Evolutionary conservation across 202 grass and related monocot genomes (phyloP).

Genomic region (Carex sylvatica): DNA sequence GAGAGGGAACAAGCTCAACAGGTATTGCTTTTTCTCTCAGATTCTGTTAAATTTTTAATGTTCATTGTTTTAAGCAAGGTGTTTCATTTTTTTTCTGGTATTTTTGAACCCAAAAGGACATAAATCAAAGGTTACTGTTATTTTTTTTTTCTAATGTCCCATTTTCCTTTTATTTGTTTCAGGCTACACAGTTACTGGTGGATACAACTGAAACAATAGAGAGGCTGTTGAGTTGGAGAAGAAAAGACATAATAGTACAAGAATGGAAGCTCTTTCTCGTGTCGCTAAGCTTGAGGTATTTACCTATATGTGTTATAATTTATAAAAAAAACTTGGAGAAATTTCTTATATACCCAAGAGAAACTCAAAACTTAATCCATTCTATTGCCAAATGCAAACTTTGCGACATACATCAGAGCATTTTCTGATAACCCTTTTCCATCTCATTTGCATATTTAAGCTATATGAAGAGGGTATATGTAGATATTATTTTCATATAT

Average conservation of each 20-base stretch:
- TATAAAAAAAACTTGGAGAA: neutral
- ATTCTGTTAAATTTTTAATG: conserved; percentile 7
- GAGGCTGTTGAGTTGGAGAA: conserved; percentile 90
- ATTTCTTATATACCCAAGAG: neutral
- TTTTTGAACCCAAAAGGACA: neutral
- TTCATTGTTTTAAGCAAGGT: neutral
- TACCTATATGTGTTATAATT: neutral
- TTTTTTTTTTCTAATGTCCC: neutral
- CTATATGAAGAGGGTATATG: neutral
- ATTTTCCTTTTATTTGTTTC: conserved; percentile 26
- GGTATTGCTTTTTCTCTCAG: conserved; percentile 32
- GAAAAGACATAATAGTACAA: conserved; percentile 76
- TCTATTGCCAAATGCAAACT: neutral
- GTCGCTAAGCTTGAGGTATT: conserved; percentile 85
- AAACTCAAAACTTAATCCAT: neutral
- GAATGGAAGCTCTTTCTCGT: conserved; percentile 80
- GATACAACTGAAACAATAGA: conserved; percentile 92
- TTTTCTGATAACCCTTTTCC: neutral
- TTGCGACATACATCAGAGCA: neutral
- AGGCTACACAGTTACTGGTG: conserved; percentile 89
- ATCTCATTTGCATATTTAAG: neutral
- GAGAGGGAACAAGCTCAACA: conserved; percentile 89
- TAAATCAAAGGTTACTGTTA: neutral
- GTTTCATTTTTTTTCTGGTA: conserved; percentile 4
- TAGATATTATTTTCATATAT: neutral